These are phyloP conservation scores for Aspergillus panamensis DNA, from an alignment of 495 filamentous ascomycete genomes.

Conservation along the genomic window DNA sequence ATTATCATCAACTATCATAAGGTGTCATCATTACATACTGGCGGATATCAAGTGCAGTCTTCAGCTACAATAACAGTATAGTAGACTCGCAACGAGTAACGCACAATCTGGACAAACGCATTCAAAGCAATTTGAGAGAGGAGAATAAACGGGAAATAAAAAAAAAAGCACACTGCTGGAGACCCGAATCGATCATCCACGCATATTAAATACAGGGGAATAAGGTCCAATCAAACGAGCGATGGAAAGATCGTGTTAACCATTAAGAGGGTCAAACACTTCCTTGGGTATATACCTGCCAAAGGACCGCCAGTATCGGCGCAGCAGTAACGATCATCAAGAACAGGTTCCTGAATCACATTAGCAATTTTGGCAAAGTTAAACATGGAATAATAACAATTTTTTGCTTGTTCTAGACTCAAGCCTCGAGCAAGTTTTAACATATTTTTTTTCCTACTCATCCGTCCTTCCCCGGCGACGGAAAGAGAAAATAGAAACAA, in stretches of 20 bases:
- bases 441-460: conserved; percentile 27
- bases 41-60: conserved; percentile 7
- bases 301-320: conserved; percentile 32
- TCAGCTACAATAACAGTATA: not conserved
- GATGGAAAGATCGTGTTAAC: conserved; percentile 15
- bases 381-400: conserved; percentile 6
- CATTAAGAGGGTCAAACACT: conserved; percentile 14
- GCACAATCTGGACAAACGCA: conserved; percentile 12
- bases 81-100: not conserved
- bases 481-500: conserved; percentile 42
- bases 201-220: conserved; percentile 44
- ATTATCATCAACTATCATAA: conserved; percentile 23
- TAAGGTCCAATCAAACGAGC: conserved; percentile 29
- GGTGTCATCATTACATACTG: conserved; percentile 20
- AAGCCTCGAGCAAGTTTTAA: not conserved
- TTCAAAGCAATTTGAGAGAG: conserved; percentile 19
- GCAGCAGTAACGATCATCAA: conserved; percentile 33
- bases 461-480: conserved; percentile 35
- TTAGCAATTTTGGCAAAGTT: conserved; percentile 26
- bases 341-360: conserved; percentile 32
- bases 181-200: conserved; percentile 15
- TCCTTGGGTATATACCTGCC: conserved; percentile 31
- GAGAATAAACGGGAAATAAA: conserved; percentile 11
- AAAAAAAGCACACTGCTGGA: conserved; percentile 26
- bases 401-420: not conserved